Evolutionary conservation across 768 basidiomycete species (phyloP).

Genomic region (Aureoboletus auriporus): DNA sequence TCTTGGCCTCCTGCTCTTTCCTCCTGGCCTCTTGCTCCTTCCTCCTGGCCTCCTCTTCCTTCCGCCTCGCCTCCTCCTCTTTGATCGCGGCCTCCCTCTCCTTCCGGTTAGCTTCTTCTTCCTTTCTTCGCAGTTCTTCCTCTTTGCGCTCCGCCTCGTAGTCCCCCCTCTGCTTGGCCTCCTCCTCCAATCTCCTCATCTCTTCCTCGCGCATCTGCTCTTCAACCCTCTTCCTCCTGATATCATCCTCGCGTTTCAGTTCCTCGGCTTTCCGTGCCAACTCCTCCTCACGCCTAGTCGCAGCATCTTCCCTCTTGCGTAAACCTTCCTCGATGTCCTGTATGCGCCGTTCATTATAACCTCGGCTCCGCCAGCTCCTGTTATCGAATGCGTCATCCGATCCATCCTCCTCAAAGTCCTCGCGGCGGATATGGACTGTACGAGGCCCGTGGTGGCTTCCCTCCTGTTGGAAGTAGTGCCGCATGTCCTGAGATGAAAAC

Average conservation of each 20-base stretch:
- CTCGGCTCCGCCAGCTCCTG: conserved; percentile 24
- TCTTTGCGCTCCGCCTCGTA: conserved; percentile 23
- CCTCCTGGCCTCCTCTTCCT: conserved; percentile 27
- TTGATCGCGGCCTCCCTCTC: conserved; percentile 23
- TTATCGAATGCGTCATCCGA: conserved; percentile 31
- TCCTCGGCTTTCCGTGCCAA: conserved; percentile 36
- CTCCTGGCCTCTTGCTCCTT: conserved; percentile 28
- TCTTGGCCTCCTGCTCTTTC: conserved; percentile 5
- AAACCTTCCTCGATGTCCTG: conserved; percentile 31
- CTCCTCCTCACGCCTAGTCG: conserved; percentile 30
- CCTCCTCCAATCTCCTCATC: conserved; percentile 20
- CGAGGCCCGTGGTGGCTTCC: conserved; percentile 8
- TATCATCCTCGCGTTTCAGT: conserved; percentile 27
- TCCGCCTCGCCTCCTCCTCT: conserved; percentile 21
- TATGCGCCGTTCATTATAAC: conserved; percentile 29
- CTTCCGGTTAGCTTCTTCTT: conserved; percentile 31
- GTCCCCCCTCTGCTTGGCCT: conserved; percentile 22
- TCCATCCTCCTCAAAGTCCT: conserved; percentile 28
- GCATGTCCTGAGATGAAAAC: conserved; percentile 31
- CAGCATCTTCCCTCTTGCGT: conserved; percentile 33
- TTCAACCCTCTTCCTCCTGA: conserved; percentile 21
- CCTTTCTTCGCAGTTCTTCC: conserved; percentile 28
- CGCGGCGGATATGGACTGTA: conserved; percentile 25
- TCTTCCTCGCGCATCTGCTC: conserved; percentile 30
- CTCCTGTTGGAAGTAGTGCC: conserved; percentile 21